phyloP scores from a whole-genome alignment of 2,329 filamentous ascomycete genomes.

The Pyricularia sp. region DNA sequence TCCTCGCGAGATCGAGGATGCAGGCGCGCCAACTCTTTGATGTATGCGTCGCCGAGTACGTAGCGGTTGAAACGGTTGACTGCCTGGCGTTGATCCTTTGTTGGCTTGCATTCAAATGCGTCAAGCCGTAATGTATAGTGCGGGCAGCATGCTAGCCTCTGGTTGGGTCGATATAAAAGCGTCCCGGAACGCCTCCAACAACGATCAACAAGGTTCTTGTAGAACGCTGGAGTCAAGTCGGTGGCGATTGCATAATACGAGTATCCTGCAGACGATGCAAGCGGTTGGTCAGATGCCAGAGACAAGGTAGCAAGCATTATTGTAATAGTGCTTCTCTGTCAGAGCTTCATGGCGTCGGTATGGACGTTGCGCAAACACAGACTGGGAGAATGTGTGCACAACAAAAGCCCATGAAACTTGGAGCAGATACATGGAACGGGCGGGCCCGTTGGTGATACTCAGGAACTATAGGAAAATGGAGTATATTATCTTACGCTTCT shows the following conservation, averaged over 20 bases:
- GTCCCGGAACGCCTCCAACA: slow-evolving; percentile 69
- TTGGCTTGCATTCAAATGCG: slow-evolving; percentile 52
- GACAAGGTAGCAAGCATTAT: not conserved
- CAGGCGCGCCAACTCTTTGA: slow-evolving; percentile 51
- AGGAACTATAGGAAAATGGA: not conserved
- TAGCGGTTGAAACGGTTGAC: slow-evolving; percentile 64
- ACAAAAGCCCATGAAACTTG: not conserved
- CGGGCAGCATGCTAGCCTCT: slow-evolving; percentile 75
- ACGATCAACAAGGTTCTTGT: slow-evolving; percentile 63
- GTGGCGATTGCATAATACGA: slow-evolving; percentile 61
- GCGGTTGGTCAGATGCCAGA: not conserved
- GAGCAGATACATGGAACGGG: not conserved
- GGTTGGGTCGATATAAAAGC: slow-evolving; percentile 70
- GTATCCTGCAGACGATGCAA: slow-evolving; percentile 42
- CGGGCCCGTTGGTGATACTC: not conserved
- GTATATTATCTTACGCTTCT: slow-evolving; percentile 28
- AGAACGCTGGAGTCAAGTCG: slow-evolving; percentile 54
- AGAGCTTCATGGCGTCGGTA: not conserved
- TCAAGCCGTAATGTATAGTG: slow-evolving; percentile 79
- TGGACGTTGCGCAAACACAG: not conserved
- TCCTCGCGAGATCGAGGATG: slow-evolving; percentile 61
- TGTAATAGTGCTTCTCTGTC: not conserved
- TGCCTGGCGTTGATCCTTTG: slow-evolving; percentile 64
- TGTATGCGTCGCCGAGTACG: slow-evolving; percentile 60
- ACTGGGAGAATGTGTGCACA: not conserved